Percentiles rank a stretch among this genome's conserved stretches.
These are phyloP conservation scores for Podospora pseudoanserina DNA, from an alignment of 495 filamentous ascomycete species.

Conservation along the genomic window DNA sequence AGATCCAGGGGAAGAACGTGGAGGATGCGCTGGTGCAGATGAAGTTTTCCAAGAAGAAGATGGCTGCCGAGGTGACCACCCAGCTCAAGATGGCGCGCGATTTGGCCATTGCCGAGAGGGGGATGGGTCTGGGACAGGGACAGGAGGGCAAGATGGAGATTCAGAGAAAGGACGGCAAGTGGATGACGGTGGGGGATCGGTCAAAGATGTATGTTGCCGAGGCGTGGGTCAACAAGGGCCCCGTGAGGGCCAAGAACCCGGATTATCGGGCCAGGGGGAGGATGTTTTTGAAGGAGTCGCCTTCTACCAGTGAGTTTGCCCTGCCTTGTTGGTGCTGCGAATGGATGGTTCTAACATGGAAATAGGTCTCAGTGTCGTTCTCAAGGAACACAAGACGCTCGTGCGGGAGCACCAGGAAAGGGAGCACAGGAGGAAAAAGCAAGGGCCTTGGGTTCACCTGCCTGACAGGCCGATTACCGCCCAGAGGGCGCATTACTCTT, in stretches of 20 bases:
- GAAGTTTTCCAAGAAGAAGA: constrained; percentile 92
- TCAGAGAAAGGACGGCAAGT: constrained; percentile 55
- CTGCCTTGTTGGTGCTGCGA: too few species aligned
- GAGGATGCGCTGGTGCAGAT: constrained; percentile 93
- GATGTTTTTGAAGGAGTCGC: constrained; percentile 58
- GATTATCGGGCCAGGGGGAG: constrained; percentile 69
- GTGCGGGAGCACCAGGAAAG: constrained; percentile 74
- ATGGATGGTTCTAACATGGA: too few species aligned
- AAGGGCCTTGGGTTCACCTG: constrained; percentile 78
- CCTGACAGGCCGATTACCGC: constrained; percentile 72
- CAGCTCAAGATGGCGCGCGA: constrained; percentile 77
- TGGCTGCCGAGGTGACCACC: constrained; percentile 69
- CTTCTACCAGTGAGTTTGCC: constrained; percentile 63
- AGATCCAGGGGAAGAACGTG: constrained; percentile 87
- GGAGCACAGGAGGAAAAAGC: constrained; percentile 63
- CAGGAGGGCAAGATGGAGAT: constrained; percentile 34
- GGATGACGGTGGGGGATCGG: constrained; percentile 61
- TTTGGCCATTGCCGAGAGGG: constrained; percentile 67
- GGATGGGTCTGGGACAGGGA: constrained; percentile 74
- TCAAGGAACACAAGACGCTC: constrained; percentile 91
- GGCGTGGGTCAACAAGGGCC: constrained; percentile 84
- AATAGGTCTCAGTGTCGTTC: constrained; percentile 67
- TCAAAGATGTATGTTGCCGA: constrained; percentile 80
- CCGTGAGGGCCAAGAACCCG: constrained; percentile 44
- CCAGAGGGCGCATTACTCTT: constrained; percentile 84